A percentile compares a stretch with the other conserved stretches of the same genome.
phyloP scores from a whole-genome alignment of 2,329 filamentous ascomycete genomes.

The Colletotrichum shisoi region DNA sequence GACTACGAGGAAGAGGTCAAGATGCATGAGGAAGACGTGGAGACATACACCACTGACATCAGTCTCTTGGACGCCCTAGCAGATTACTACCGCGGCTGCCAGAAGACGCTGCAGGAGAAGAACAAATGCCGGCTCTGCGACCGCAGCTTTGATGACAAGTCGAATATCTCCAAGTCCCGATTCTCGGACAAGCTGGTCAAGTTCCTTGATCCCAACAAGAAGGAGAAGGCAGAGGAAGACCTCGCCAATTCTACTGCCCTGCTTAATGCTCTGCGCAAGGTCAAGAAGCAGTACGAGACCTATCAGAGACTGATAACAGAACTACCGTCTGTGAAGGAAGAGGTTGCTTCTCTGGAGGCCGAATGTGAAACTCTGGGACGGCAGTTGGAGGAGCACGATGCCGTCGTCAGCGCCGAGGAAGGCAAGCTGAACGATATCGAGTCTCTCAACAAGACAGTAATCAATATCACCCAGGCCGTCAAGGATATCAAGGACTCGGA shows the following conservation, averaged over 20 bases:
- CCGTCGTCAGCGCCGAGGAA: conserved; percentile 68
- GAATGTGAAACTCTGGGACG: conserved; percentile 68
- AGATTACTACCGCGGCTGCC: conserved; percentile 74
- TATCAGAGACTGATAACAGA: conserved; percentile 76
- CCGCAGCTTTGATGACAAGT: conserved; percentile 70
- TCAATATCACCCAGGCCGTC: conserved; percentile 75
- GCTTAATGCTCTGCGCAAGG: conserved; percentile 67
- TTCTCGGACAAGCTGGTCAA: conserved; percentile 73
- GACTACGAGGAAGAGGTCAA: conserved; percentile 62
- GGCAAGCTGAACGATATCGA: conserved; percentile 76
- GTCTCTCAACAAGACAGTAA: conserved; percentile 76
- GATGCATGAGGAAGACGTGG: conserved; percentile 64
- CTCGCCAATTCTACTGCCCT: conserved; percentile 61
- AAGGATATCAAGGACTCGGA: conserved; percentile 76
- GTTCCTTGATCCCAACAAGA: conserved; percentile 67
- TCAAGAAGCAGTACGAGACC: conserved; percentile 74
- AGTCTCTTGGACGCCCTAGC: conserved; percentile 74
- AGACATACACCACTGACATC: conserved; percentile 70
- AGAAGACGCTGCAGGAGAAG: conserved; percentile 70
- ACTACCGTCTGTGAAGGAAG: conserved; percentile 72
- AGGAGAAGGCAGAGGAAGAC: conserved; percentile 68
- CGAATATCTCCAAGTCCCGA: conserved; percentile 64
- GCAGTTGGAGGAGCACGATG: conserved; percentile 73
- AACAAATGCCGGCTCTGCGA: conserved; percentile 81
- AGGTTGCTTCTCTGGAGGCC: conserved; percentile 67